These are phyloP conservation scores for Sphagnum magellanicum DNA, from an alignment of 228 moss, liverwort and hornwort species.

Conservation along the genomic window DNA sequence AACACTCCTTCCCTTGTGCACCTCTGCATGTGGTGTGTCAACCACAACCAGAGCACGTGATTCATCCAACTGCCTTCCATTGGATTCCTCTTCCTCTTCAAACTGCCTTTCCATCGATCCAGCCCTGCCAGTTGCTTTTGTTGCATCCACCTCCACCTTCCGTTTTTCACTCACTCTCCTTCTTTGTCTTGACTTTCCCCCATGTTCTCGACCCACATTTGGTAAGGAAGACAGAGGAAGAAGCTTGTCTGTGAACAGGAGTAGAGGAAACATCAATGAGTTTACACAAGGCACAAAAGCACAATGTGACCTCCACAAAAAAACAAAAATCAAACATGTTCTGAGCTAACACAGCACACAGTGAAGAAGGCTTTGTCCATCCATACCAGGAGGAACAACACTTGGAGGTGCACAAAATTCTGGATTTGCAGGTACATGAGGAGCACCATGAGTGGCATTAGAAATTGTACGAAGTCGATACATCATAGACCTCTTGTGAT, in stretches of 20 bases:
- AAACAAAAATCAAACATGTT: not conserved
- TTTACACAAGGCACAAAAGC: not conserved
- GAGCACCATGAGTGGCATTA: constrained; percentile 31
- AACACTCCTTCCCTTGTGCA: constrained; percentile 39
- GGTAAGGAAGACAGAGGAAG: constrained; percentile 15
- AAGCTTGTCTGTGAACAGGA: too few species aligned
- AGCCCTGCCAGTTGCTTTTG: constrained; percentile 10
- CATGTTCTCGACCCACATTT: not conserved
- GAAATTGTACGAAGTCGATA: constrained; percentile 78
- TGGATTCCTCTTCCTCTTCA: constrained; percentile 7
- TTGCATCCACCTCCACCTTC: constrained; percentile 5
- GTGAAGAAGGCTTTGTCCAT: not conserved
- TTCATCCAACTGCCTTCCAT: not conserved
- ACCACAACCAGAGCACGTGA: constrained; percentile 23
- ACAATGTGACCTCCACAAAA: not conserved
- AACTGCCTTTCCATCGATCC: constrained; percentile 5
- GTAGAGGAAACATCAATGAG: not conserved
- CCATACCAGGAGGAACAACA: constrained; percentile 35
- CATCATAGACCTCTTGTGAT: constrained; percentile 91
- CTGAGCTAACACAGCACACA: not conserved
- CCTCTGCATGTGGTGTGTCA: constrained; percentile 40
- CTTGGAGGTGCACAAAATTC: constrained; percentile 19
- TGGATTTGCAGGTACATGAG: constrained; percentile 6
- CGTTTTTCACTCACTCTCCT: constrained; percentile 6
- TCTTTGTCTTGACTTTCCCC: constrained; percentile 21